A percentile compares a stretch with the other conserved stretches of the same genome.
Conservation (phyloP, 2,329 filamentous ascomycete species). For the Fusarium metavorans region DNA sequence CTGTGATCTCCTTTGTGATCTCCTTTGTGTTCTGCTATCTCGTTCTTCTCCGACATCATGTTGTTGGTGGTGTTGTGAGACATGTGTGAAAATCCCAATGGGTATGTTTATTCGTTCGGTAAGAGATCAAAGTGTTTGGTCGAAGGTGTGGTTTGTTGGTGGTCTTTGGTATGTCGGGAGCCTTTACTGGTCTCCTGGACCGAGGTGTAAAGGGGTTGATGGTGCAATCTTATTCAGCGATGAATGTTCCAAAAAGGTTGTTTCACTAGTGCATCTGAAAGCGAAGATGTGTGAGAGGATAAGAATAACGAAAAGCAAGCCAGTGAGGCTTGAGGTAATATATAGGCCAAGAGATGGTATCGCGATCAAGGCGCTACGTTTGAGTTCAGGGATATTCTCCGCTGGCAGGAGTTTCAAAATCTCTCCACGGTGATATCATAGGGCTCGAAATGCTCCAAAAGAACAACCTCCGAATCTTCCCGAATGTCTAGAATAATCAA, state of each 20-base stretch:
- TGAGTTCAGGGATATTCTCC: conserved; percentile 7
- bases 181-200: conserved; percentile 20
- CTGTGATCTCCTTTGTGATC: conserved; percentile 15
- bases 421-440: conserved; percentile 23
- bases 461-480: conserved; percentile 22
- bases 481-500: conserved; percentile 8
- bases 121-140: conserved; percentile 2
- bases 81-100: conserved; percentile 9
- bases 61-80: conserved; percentile 22
- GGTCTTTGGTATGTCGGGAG: conserved; percentile 9
- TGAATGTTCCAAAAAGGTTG: conserved; percentile 18
- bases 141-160: neutral
- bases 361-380: conserved; percentile 18
- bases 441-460: conserved; percentile 18
- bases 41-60: conserved; percentile 19
- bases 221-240: conserved; percentile 18
- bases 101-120: neutral
- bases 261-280: conserved; percentile 13
- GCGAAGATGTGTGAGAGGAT: conserved; percentile 12
- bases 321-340: conserved; percentile 19
- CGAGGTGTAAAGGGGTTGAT: conserved; percentile 20
- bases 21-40: conserved; percentile 13
- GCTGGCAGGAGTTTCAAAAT: conserved; percentile 17
- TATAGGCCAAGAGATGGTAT: conserved; percentile 20
- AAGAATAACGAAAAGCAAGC: conserved; percentile 15